Evolutionary conservation across 164 flowering plant genomes (phyloP), one percentile per base, ranked within the genome.

Genomic region (Magnolia kwangsiensis): DNA sequence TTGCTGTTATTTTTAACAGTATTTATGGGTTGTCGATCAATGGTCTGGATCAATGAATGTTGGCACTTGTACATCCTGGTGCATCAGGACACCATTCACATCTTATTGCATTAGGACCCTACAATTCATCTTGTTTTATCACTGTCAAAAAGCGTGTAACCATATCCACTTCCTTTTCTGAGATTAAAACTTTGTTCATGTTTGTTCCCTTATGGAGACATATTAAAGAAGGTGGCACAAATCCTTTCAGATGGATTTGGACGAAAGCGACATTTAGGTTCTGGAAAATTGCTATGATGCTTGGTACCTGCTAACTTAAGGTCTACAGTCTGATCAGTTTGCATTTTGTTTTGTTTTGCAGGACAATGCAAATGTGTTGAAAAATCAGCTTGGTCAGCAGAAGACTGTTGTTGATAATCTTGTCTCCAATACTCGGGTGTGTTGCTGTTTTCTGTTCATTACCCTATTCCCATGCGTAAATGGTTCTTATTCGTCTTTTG

Each of bases 371-470:
- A 87, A 58, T 86, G 76, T 91, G 71, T 76, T 93, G 81, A 93
- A 90, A 85, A 76, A 89, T 82, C 98, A 93, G 74, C 91, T 90
- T 77, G 96, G 90, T 80, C 98, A 93, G 82, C 96, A 93, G 85
- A 90, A 88, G 85, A 76, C 20, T 79, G 87, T 93, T 74, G 96
- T 90, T 74, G 95, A 90, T 0, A 90, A 85, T 82, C 96, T 93
- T 70, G 95, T 93, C 77, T 87, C 93, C 20, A 93, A 92, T 81
- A 92, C 98, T 61, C 85, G 88, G 92, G 98, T 91, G 72, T 58
- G 88, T 55, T 77, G 9, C n/a, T 50, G 21, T n/a, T 70, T 64
- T 1, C 23, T 45, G 10, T 51, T 14, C 18, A 55, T 55, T 11
- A 55, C 45, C 45, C 45, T 37, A 37, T 37, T 37, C 45, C 45